Percentiles rank a stretch among this genome's conserved stretches.
Conservation (phyloP, 768 basidiomycete species). For the Tylopilus cervinicoccineus region DNA sequence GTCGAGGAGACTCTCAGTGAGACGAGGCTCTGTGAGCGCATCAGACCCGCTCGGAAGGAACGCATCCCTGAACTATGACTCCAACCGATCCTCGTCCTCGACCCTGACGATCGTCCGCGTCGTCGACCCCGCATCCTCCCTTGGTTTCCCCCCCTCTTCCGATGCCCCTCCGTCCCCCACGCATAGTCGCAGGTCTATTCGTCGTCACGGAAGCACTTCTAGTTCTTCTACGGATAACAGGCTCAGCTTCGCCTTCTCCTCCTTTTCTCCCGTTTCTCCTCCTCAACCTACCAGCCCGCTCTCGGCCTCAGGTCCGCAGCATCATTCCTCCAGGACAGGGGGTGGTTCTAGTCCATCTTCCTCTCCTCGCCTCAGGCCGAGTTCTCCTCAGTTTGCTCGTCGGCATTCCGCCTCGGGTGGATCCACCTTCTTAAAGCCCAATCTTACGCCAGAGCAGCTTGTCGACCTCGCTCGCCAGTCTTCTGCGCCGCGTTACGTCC, state of each 20-base stretch:
- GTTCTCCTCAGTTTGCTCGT: slow-evolving; percentile 39
- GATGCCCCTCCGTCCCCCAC: slow-evolving; percentile 24
- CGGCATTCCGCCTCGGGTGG: slow-evolving; percentile 31
- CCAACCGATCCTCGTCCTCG: slow-evolving; percentile 53
- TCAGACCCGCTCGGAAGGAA: slow-evolving; percentile 65
- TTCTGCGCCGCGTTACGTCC: slow-evolving; percentile 37
- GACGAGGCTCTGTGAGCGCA: slow-evolving; percentile 68
- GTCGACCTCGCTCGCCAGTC: slow-evolving; percentile 68
- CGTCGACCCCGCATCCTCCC: slow-evolving; percentile 31
- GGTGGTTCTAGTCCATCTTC: slow-evolving; percentile 30
- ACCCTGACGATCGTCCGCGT: slow-evolving; percentile 76
- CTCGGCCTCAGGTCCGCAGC: slow-evolving; percentile 26
- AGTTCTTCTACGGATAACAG: slow-evolving; percentile 31
- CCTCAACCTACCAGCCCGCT: slow-evolving; percentile 18
- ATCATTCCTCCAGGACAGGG: slow-evolving; percentile 28
- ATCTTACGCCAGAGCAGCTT: slow-evolving; percentile 69
- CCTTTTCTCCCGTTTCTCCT: slow-evolving; percentile 42
- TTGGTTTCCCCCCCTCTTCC: slow-evolving; percentile 18
- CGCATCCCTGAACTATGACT: slow-evolving; percentile 47
- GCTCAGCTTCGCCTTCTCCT: slow-evolving; percentile 63
- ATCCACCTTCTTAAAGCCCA: slow-evolving; percentile 40
- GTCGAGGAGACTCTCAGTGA: slow-evolving; percentile 39
- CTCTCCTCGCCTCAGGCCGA: slow-evolving; percentile 46
- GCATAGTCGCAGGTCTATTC: slow-evolving; percentile 29
- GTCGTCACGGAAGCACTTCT: slow-evolving; percentile 32